phyloP scores from a whole-genome alignment of 768 basidiomycete species.

The Kockovaella imperatae region DNA sequence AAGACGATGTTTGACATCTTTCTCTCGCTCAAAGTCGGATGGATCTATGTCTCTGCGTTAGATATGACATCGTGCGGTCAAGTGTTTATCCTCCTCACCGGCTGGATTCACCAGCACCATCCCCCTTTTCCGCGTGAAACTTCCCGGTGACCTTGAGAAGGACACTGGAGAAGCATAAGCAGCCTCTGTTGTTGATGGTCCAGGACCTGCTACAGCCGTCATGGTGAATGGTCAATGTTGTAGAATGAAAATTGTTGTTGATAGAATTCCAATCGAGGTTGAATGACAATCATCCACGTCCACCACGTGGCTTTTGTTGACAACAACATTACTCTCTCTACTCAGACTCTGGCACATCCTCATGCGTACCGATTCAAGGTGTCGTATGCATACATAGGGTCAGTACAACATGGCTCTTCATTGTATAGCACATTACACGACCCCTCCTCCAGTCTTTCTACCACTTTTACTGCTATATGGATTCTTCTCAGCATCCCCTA shows the following conservation, averaged over 20 bases:
- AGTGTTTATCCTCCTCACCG: no score
- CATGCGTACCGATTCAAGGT: neutral
- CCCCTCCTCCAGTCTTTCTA: conserved; percentile 30
- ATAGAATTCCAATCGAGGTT: neutral
- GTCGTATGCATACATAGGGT: neutral
- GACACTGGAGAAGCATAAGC: no score
- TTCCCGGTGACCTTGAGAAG: no score
- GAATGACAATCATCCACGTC: conserved; percentile 1
- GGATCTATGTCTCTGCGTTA: no score
- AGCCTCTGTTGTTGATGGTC: conserved; percentile 23
- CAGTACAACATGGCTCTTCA: neutral
- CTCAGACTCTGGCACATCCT: neutral
- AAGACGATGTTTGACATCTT: no score
- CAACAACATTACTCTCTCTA: neutral
- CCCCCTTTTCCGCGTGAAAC: no score
- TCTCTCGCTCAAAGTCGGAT: no score
- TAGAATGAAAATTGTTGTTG: neutral
- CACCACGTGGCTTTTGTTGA: neutral
- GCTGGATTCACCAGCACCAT: conserved; percentile 32
- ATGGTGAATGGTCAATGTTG: conserved; percentile 8
- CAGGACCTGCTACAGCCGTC: conserved; percentile 16
- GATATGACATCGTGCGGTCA: no score
- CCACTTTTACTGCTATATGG: conserved; percentile 31
- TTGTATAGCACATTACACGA: conserved; percentile 11
- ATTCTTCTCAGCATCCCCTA: conserved; percentile 34